phyloP scores from a whole-genome alignment of 306 rosid species.

The Astragalus glycyphyllos region DNA sequence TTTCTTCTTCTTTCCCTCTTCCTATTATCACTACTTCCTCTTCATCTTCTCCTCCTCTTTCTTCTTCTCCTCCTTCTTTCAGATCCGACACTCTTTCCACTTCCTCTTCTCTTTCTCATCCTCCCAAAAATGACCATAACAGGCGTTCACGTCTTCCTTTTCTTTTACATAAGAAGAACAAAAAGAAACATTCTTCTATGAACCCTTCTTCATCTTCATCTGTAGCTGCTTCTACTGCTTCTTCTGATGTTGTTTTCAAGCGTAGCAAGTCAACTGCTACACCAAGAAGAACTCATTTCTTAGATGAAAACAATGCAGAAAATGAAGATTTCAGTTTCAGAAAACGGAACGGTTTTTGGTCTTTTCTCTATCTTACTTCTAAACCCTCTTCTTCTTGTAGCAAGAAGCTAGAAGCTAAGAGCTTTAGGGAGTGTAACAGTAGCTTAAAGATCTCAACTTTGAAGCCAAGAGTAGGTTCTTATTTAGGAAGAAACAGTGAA shows the following conservation, averaged over 20 bases:
- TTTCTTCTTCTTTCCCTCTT: conserved; percentile 77
- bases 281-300: conserved; percentile 48
- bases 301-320: background rate
- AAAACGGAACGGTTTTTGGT: conserved; percentile 78
- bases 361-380: conserved; percentile 73
- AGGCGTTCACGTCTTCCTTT: conserved; percentile 62
- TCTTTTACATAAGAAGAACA: conserved; percentile 67
- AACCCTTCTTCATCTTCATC: conserved; percentile 32
- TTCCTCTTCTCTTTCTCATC: conserved; percentile 45
- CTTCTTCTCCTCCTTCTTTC: conserved; percentile 66
- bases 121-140: conserved; percentile 28
- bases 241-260: conserved; percentile 56
- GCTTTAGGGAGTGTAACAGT: conserved; percentile 13
- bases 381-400: conserved; percentile 43
- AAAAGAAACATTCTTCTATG: conserved; percentile 54
- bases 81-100: conserved; percentile 53
- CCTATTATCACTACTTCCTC: conserved; percentile 55
- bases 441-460: conserved; percentile 28
- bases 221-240: background rate
- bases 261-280: conserved; percentile 82
- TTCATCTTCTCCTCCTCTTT: conserved; percentile 51
- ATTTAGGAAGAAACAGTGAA: conserved; percentile 37
- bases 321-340: conserved; percentile 52
- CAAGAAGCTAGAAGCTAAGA: conserved; percentile 22
- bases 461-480: conserved; percentile 33